Conservation (phyloP, 345 rosid species). For the Lenwebbia sp. region DNA sequence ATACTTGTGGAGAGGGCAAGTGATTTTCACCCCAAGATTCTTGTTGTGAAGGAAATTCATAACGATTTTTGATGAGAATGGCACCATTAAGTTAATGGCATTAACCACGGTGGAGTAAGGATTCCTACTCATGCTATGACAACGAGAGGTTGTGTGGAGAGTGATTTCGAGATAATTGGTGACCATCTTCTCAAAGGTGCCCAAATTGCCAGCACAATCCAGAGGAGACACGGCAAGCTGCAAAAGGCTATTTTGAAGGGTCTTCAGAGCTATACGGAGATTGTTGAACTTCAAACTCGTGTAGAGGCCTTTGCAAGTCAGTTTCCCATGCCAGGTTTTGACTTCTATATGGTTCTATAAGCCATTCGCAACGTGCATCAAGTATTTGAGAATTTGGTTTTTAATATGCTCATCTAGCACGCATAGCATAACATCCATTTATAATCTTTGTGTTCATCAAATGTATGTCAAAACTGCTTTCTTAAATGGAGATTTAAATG, state of each 20-base stretch:
- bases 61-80: conserved; percentile 57
- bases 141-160: conserved; percentile 81
- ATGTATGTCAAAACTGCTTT: too few relatives aligned
- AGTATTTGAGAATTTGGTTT: not conserved
- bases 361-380: not conserved
- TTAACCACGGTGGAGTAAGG: conserved; percentile 82
- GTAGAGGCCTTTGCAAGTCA: conserved; percentile 74
- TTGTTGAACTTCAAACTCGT: conserved; percentile 44
- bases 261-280: conserved; percentile 51
- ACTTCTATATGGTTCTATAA: conserved; percentile 21
- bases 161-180: conserved; percentile 76
- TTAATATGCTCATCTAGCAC: too few relatives aligned
- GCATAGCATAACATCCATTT: too few relatives aligned
- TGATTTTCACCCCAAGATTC: too few relatives aligned
- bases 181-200: conserved; percentile 74
- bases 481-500: too few relatives aligned
- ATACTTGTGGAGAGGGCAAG: too few relatives aligned
- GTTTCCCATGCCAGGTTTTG: conserved; percentile 84
- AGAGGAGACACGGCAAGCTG: conserved; percentile 51
- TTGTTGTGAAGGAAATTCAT: too few relatives aligned
- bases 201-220: conserved; percentile 48
- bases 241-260: conserved; percentile 43
- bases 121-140: conserved; percentile 85
- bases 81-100: too few relatives aligned
- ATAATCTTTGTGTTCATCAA: too few relatives aligned